Base-by-base conservation (phyloP, 2,329 filamentous ascomycete species). In the Cladosporium sp. region DNA sequence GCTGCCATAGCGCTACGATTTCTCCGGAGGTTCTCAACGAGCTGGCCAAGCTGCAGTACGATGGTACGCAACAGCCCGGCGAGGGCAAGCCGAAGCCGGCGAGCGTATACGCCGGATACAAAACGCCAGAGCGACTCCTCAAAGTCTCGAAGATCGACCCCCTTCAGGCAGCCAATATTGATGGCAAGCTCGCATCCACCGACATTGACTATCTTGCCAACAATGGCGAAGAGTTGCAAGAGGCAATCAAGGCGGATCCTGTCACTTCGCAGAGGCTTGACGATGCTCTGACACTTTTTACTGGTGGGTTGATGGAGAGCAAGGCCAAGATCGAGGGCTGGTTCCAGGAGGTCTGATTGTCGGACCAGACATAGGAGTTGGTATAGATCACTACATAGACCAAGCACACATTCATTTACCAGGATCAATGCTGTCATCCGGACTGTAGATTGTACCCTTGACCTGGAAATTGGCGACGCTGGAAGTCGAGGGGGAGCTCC, bases 1-100 rank as follows among this genome's bases (percentile, higher is more conserved):
- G 86, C 0, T 82, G 84, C 1, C 78, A 86, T 44, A 84, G 87
- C 71, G 83, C 89, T 26, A 89, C 87, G 0, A 80, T 90, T 40
- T 80, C 86, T 0, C 86, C 86, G 0, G 76, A 75, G 0, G 74
- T 89, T 2, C 76, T 89, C 29, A 64, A 69, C 35, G 74, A 74
- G 10, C 76, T 73, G 7, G 72, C 72, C 11, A 53, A 64, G 31
- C 64, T 69, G 26, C 37, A 67, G 53, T 69, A 68, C 44, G 65
- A 68, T 49, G 64, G 59, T 14, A 62, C 58, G n/a, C 65, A 69
- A 53, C 68, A 66, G 53, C 68, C 67, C 21, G 65, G 66, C 49
- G 67, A 63, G 40, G 67, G 67, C 23, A 69, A 65, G 66, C 67
- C 66, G 11, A 70, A 69, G 55, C 62, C 67, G 55, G 59, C 64